Percentiles rank a stretch among this genome's conserved stretches.
These are phyloP conservation scores for Lophiotrema nucula DNA, from an alignment of 495 filamentous ascomycete genomes.

Conservation along the genomic window DNA sequence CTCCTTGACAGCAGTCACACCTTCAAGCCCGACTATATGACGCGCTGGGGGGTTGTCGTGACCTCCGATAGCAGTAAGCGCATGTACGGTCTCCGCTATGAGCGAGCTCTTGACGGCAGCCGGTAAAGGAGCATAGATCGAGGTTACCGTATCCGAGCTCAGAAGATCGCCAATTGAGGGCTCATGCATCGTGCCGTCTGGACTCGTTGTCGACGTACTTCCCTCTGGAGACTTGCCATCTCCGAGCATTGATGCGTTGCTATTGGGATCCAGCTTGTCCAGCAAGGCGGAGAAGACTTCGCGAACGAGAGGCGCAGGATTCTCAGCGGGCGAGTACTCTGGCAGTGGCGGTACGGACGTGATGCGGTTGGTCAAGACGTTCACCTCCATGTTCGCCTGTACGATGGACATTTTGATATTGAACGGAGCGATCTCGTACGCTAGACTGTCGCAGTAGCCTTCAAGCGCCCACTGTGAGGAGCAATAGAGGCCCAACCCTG, in stretches of 20 bases:
- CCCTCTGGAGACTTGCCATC: slow-evolving; percentile 18
- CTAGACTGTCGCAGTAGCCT: slow-evolving; percentile 95
- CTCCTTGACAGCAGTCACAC: slow-evolving; percentile 84
- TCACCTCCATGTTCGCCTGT: slow-evolving; percentile 83
- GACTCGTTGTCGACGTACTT: slow-evolving; percentile 33
- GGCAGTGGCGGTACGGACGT: slow-evolving; percentile 73
- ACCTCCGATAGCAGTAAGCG: slow-evolving; percentile 84
- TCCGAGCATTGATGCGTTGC: slow-evolving; percentile 14
- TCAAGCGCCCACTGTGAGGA: slow-evolving; percentile 94
- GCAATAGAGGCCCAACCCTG: slow-evolving; percentile 85
- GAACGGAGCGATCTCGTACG: slow-evolving; percentile 96
- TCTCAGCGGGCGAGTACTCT: slow-evolving; percentile 69
- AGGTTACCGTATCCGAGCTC: slow-evolving; percentile 55
- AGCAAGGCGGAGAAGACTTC: slow-evolving; percentile 77
- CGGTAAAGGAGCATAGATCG: slow-evolving; percentile 69
- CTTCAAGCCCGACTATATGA: slow-evolving; percentile 92
- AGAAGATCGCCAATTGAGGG: slow-evolving; percentile 46
- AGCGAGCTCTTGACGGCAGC: slow-evolving; percentile 64
- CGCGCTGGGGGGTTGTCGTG: slow-evolving; percentile 94
- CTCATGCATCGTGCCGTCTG: slow-evolving; percentile 36
- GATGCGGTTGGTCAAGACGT: slow-evolving; percentile 79
- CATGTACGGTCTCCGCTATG: slow-evolving; percentile 85
- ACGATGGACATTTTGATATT: slow-evolving; percentile 95
- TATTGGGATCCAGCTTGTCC: slow-evolving; percentile 46
- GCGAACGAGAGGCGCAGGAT: slow-evolving; percentile 75